Evolutionary conservation across 2,329 filamentous ascomycete genomes (phyloP), one percentile per base, ranked within the genome.

Genomic region (Pseudogymnoascus sp.): DNA sequence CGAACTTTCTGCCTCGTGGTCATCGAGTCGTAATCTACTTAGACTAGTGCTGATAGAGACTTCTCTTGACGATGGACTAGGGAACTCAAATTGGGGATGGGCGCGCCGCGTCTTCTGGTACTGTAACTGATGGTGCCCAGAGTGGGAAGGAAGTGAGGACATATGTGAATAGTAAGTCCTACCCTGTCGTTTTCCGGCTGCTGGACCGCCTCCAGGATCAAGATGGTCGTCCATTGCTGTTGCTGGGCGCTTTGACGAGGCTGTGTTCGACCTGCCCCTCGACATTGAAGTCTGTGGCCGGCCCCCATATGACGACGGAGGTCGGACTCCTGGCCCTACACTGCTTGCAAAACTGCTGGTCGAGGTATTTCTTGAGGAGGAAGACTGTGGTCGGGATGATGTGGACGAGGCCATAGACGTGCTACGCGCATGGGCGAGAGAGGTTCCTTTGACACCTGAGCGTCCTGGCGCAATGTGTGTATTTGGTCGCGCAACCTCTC

Each of bases 301-400:
- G 70, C 60, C 66, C 35, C 69, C 73, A 62, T 74, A 67, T 4
- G 73, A 65, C 16, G 75, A 71, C 5, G 75, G 72, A 12, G 81
- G 76, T 65, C 83, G 79, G 16, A 72, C 66, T 12, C 77, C 78
- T 11, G 79, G 77, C 1, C 85, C 83, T 28, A 84, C 71, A 67
- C 82, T 87, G 63, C 78, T 81, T 12, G 81, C 78, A 64, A 85
- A 84, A 63, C 76, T 78, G 64, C 74, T 78, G 60, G 75, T 74
- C 57, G 75, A 74, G 57, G 72, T 74, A 67, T 74, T 73, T 68
- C 75, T 74, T 63, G 78, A 75, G 34, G 75, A 72, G 61, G 70
- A 71, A 61, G 73, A 73, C 61, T 70, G 72, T 61, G 75, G 71
- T 65, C 78, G 77, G 34, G 74, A 74, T 47, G 67, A 70, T 62